Evolutionary conservation across 495 filamentous ascomycete genomes (phyloP), one percentile per base, ranked within the genome.

Genomic region (Hypomontagnella submonticulosa): DNA sequence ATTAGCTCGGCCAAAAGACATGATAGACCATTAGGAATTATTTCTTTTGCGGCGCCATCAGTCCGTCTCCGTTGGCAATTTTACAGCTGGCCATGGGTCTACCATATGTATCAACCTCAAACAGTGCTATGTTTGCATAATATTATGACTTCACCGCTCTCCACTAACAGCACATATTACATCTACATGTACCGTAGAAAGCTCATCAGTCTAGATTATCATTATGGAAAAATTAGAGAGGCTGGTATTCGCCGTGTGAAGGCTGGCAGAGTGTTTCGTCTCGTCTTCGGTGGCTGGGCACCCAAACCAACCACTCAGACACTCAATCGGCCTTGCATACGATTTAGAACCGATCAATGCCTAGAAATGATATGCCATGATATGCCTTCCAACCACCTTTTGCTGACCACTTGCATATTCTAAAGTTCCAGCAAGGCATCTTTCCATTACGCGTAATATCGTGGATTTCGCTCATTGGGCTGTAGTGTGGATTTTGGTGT

Each of bases 391-490:
- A 55, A 50, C 50, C 66, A 54, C 56, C 57, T 34, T 61, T 48
- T 65, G 64, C 69, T 71, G 57, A 66, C 65, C 65, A 57, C 64
- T 58, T 66, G 61, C 59, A 61, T 59, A 52, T 53, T n/a, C n/a
- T n/a, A n/a, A n/a, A n/a, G n/a, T n/a, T 41, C 27, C 48, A 60
- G 54, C 65, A 71, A 66, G 61, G 59, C 65, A 66, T 65, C 61
- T 62, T 36, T n/a, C 63, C 66, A 64, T 70, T 66, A 72, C 57
- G 56, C 66, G 57, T 55, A 51, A 65, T 40, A 65, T 69, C 71
- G 71, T 74, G 71, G 66, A 61, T 68, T 56, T 33, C 56, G 54
- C 34, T 66, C 66, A 74, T 74, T 74, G 71, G 71, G 41, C 38
- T 61, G 52, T 52, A 43, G 19, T 50, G 43, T 53, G 47, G 57